These are phyloP conservation scores for Pascua guehoae DNA, from an alignment of 1,284 basidiomycete species.

Conservation along the genomic window DNA sequence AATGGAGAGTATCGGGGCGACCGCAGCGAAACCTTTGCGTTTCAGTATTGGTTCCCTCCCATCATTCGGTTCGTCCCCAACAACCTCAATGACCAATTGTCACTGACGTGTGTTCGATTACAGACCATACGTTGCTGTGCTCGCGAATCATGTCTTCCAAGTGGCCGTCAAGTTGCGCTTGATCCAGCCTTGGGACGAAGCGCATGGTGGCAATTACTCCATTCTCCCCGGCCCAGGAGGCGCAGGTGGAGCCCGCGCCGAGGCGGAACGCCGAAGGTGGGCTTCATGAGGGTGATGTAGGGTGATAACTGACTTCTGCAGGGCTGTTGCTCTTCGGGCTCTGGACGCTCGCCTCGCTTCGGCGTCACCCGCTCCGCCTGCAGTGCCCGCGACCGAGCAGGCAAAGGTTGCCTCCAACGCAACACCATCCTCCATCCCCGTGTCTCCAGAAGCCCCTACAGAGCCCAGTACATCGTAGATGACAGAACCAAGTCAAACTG, in stretches of 20 bases:
- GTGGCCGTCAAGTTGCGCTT: constrained; percentile 61
- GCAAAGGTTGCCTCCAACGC: neutral
- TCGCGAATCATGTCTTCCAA: constrained; percentile 66
- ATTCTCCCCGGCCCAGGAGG: constrained; percentile 68
- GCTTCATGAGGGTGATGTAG: constrained; percentile 24
- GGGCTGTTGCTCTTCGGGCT: constrained; percentile 89
- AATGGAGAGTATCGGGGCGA: constrained; percentile 64
- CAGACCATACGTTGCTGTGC: constrained; percentile 57
- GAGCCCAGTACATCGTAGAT: no score
- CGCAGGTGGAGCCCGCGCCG: constrained; percentile 62
- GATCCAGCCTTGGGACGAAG: constrained; percentile 72
- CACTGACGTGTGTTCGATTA: constrained; percentile 48
- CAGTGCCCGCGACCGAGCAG: neutral
- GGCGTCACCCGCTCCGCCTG: constrained; percentile 8
- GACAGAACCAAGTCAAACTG: no score
- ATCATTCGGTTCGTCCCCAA: constrained; percentile 68
- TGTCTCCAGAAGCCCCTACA: no score
- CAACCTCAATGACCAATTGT: neutral
- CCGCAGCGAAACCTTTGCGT: constrained; percentile 92
- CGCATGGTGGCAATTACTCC: constrained; percentile 65
- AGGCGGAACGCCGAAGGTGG: constrained; percentile 85
- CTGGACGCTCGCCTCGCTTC: constrained; percentile 83
- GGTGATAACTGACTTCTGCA: constrained; percentile 36
- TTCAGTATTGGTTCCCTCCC: constrained; percentile 94
- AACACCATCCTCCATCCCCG: no score